phyloP scores from a whole-genome alignment of 169 alveolate genomes.

The Eimeria falciformis region DNA sequence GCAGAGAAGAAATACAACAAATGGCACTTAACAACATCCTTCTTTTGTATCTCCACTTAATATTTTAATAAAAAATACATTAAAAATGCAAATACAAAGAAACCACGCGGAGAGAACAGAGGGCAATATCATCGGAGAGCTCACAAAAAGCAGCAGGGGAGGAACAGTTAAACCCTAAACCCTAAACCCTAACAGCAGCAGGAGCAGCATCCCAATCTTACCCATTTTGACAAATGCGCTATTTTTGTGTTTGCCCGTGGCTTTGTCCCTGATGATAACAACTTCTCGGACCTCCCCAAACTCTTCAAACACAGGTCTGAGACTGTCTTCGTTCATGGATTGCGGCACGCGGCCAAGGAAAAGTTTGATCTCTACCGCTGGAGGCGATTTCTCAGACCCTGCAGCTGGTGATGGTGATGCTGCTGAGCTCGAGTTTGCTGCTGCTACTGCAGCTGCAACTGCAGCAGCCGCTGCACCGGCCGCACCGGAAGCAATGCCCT shows the following conservation, averaged over 20 bases:
- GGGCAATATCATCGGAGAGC: no score
- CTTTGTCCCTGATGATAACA: constrained; percentile 89
- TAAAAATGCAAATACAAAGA: not conserved
- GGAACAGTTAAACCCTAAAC: no score
- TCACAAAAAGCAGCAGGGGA: no score
- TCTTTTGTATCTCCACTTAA: no score
- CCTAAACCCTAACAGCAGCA: no score
- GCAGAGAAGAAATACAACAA: not conserved
- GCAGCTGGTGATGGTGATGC: not conserved
- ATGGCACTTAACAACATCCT: not conserved
- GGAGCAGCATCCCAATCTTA: no score
- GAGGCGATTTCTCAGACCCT: not conserved
- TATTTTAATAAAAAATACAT: no score
- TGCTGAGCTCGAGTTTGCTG: not conserved
- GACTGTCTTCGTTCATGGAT: constrained; percentile 87
- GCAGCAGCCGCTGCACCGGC: constrained; percentile 1
- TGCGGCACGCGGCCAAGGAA: constrained; percentile 81
- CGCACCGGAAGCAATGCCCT: constrained; percentile 86
- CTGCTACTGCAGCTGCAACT: not conserved
- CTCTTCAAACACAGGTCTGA: constrained; percentile 89
- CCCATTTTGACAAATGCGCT: constrained; percentile 77
- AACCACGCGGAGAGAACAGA: not conserved
- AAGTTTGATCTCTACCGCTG: not conserved
- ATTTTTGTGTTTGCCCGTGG: constrained; percentile 87
- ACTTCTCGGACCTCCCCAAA: constrained; percentile 92